Evolutionary conservation across 306 rosid species (phyloP), one percentile per base, ranked within the genome.

Genomic region (Pyrus pyrifolia): DNA sequence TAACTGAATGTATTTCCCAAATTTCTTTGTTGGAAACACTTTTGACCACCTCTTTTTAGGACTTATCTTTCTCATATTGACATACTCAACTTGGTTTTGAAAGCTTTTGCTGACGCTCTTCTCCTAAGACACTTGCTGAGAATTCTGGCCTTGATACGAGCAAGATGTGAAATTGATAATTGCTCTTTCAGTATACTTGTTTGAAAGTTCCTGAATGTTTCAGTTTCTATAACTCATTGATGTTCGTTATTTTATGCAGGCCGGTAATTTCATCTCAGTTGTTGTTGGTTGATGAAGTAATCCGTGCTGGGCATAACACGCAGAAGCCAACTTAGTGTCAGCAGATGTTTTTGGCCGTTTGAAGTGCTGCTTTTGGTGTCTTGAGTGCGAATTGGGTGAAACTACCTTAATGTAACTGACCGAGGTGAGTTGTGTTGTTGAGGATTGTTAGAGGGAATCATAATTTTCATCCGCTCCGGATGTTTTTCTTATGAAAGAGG

Each of bases 41-140:
- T 68, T 45, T 61, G 74, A 42, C 44, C 67, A 33, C 35, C 15
- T 19, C 60, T 71, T 35, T 59, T 45, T 21, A 15, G 52, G n/a
- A 14, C 6, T 76, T 52, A 4, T 49, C 15, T 60, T 51, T 64
- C 55, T 70, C 72, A 70, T 71, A 19, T 81, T 76, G 67, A 25
- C 74, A 70, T 82, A 64, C 78, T 18, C 97, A 94, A 89, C 97
- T 94, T 73, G 98, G 98, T 22, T 88, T 94, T 30, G 92, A 89
- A 87, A 87, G 98, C 97, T 46, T 94, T 94, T 85, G 97, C 98
- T 11, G 88, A 90, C 79, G 96, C 98, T 33, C 98, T 94, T 83
- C 97, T 94, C 60, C 96, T 33, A 94, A 92, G 87, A 94, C 27
- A 25, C 27, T 25, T 11, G 95, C 97, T 70, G 97, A 92, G 82